Base-by-base conservation (phyloP, 805 yeast genomes). In the Lachancea kluyveri region DNA sequence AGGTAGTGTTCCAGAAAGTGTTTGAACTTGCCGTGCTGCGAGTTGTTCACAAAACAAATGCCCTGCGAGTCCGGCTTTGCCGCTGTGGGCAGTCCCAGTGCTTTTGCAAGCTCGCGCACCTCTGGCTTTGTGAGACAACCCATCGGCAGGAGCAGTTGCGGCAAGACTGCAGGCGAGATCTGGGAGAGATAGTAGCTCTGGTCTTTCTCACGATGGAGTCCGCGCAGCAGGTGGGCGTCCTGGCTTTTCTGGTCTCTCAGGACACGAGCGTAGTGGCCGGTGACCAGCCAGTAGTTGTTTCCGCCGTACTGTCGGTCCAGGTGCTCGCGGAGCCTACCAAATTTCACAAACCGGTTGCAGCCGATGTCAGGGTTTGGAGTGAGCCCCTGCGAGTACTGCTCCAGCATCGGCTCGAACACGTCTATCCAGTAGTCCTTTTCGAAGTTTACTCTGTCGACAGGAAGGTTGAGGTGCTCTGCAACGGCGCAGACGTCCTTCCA, bases 311-410 rank as follows among this genome's bases (percentile, higher is more conserved):
- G 62, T 1, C 42, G 24, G 21, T 65, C 51, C 21, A 86, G 54
- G 48, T 75, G 70, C 11, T 77, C 71, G 4, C 77, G 57, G 59
- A 92, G 65, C 33, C 66, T 69, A 2, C 98, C 97, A 61, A 92
- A 92, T 54, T 92, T 92, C 43, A 92, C 81, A 52, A 74, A 72
- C 37, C 71, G 68, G 56, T 92, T 92, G 54, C 98, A 92, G 12
- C 79, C 75, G 13, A 88, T 79, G 52, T 92, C 98, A 1, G 98
- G 97, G 46, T 92, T 92, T 0, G 98, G 98, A 1, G 98, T 92
- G 24, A 67, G 46, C 0, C 98, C 98, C 7, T 41, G 48, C 21
- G 66, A 60, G 52, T 88, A 92, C 48, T 65, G 67, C 3, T 72
- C 72, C 14, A 92, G 57, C 96, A 92, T 90, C 2, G 98, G 97